These are phyloP conservation scores for Schizosaccharomyces japonicus DNA, from an alignment of 805 yeast genomes.

Conservation along the genomic window DNA sequence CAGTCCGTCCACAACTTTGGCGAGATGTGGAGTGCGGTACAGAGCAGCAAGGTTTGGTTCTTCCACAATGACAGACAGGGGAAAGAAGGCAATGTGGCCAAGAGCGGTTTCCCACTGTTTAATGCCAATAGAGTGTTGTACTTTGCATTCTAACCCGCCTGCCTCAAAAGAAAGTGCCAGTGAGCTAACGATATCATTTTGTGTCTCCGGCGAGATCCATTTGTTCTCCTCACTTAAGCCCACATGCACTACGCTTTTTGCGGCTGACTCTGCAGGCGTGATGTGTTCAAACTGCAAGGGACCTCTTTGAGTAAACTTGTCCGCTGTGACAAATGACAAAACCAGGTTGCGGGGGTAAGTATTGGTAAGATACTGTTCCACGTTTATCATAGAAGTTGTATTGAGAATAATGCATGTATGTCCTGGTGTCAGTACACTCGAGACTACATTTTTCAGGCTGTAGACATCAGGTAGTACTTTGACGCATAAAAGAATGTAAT, in stretches of 20 bases:
- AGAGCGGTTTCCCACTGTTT: conserved; percentile 11
- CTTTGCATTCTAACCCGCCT: conserved; percentile 9
- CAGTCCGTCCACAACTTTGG: conserved; percentile 6
- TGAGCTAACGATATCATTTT: conserved; percentile 10
- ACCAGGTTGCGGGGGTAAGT: conserved; percentile 28
- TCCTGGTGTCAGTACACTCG: conserved; percentile 25
- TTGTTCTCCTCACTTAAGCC: conserved; percentile 6
- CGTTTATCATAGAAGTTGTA: conserved; percentile 29
- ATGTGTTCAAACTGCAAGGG: conserved; percentile 11
- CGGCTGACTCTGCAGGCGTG: conserved; percentile 6
- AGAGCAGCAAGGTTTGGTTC: conserved; percentile 9
- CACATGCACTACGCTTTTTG: conserved; percentile 7
- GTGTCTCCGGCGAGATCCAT: conserved; percentile 6
- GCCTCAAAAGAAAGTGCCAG: conserved; percentile 11
- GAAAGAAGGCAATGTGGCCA: conserved; percentile 10
- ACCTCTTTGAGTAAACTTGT: conserved; percentile 9
- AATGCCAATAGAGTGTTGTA: conserved; percentile 10
- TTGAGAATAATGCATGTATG: conserved; percentile 30
- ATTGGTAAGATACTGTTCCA: conserved; percentile 31
- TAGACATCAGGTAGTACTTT: conserved; percentile 44
- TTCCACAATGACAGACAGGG: conserved; percentile 10
- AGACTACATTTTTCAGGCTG: conserved; percentile 28
- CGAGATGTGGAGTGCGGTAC: conserved; percentile 7
- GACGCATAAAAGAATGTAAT: conserved; percentile 35
- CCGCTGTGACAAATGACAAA: conserved; percentile 34